Percentiles rank a stretch among this genome's conserved stretches.
These are phyloP conservation scores for Phytophthora sansomeana DNA, from an alignment of 352 stramenopile species.

Conservation along the genomic window DNA sequence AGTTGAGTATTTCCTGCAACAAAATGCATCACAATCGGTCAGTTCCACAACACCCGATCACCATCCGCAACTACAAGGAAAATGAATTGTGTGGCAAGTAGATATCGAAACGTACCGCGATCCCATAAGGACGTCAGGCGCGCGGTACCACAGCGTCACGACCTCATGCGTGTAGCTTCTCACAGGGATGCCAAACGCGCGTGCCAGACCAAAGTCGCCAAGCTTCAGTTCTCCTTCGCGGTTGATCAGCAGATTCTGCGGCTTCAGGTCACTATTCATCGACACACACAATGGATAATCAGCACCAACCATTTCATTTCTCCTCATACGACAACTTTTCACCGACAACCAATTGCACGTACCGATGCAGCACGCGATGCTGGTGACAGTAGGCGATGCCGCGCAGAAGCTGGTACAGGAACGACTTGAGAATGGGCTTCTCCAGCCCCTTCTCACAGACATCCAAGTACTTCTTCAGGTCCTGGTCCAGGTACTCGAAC, in stretches of 20 bases:
- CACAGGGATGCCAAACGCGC: conserved; percentile 99
- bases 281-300: conserved; percentile 12
- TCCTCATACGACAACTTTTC: background rate
- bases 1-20: conserved; percentile 96
- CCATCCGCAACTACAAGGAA: background rate
- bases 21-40: background rate
- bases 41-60: conserved; percentile 1
- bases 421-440: conserved; percentile 93
- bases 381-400: conserved; percentile 99
- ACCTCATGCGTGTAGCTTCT: conserved; percentile 98
- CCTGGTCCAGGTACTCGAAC: conserved; percentile 99
- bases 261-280: conserved; percentile 97
- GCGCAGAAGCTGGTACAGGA: conserved; percentile 99
- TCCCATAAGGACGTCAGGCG: conserved; percentile 98
- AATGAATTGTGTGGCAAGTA: background rate
- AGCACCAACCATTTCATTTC: background rate
- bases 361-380: conserved; percentile 94
- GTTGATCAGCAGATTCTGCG: conserved; percentile 99
- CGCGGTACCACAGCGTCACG: conserved; percentile 99
- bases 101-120: conserved; percentile 65
- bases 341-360: conserved; percentile 2
- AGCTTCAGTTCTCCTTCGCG: conserved; percentile 98
- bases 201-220: conserved; percentile 99
- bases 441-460: conserved; percentile 98
- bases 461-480: conserved; percentile 99